These are phyloP conservation scores for Carex myosuroides DNA, from an alignment of 176 grass and related monocot species.

Conservation along the genomic window DNA sequence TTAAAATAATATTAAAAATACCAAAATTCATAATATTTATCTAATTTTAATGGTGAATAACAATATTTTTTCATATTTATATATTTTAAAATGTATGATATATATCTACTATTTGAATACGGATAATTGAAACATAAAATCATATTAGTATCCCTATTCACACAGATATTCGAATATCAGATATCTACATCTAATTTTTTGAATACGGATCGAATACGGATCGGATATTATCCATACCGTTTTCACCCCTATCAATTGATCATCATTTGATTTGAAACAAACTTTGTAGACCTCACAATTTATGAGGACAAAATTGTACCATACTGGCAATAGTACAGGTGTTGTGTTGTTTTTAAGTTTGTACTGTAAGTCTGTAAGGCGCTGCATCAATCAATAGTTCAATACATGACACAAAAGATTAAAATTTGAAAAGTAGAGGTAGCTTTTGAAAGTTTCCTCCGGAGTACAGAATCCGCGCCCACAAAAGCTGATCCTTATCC, in stretches of 20 bases:
- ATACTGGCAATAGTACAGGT: not conserved
- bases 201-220: too few species aligned
- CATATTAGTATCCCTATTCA: too few species aligned
- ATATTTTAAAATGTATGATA: too few species aligned
- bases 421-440: not conserved
- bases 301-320: not conserved
- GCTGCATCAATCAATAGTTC: not conserved
- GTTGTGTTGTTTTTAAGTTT: not conserved
- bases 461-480: not conserved
- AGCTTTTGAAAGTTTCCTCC: not conserved
- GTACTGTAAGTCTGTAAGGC: not conserved
- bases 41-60: too few species aligned
- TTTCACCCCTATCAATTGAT: not conserved
- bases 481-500: slow-evolving; percentile 17
- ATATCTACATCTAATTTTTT: too few species aligned
- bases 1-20: too few species aligned
- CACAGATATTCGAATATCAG: too few species aligned
- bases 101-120: too few species aligned
- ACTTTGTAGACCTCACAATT: not conserved
- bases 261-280: not conserved
- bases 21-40: too few species aligned
- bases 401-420: not conserved
- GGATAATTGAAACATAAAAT: too few species aligned
- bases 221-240: too few species aligned
- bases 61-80: too few species aligned